Conservation (phyloP, 805 yeast species). For the Ogataea pilisensis region DNA sequence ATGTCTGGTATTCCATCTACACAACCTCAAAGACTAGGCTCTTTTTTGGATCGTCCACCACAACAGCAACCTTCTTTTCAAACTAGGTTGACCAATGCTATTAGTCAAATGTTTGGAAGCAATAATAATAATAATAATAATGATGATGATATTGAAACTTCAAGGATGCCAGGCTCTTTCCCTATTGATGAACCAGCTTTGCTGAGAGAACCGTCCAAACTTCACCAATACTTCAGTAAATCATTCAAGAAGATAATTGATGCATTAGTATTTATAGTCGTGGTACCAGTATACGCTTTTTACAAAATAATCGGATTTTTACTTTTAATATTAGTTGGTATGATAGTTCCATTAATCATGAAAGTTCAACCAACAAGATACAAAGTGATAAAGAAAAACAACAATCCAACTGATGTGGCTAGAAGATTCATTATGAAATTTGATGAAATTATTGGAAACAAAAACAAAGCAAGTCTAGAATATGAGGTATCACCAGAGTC, state of each 20-base stretch:
- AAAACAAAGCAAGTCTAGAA: slow-evolving; percentile 1
- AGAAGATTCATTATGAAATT: slow-evolving; percentile 29
- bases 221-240: slow-evolving; percentile 18
- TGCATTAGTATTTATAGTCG: slow-evolving; percentile 15
- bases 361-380: slow-evolving; percentile 21
- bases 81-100: slow-evolving; percentile 1
- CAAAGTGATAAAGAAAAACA: slow-evolving; percentile 15
- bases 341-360: slow-evolving; percentile 19
- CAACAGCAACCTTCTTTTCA: slow-evolving; percentile 2
- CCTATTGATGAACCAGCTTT: slow-evolving; percentile 8
- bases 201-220: slow-evolving; percentile 18
- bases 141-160: neutral
- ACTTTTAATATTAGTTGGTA: slow-evolving; percentile 18
- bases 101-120: slow-evolving; percentile 2
- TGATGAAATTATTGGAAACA: slow-evolving; percentile 31
- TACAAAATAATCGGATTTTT: slow-evolving; percentile 17
- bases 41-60: neutral
- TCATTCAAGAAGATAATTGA: slow-evolving; percentile 9
- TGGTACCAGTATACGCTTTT: slow-evolving; percentile 25
- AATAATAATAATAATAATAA: neutral
- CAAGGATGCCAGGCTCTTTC: slow-evolving; percentile 22
- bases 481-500: neutral
- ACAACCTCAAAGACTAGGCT: slow-evolving; percentile 1
- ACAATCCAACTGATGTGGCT: slow-evolving; percentile 32
- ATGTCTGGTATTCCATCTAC: slow-evolving; percentile 3